Evolutionary conservation across 2,329 filamentous ascomycete species (phyloP).

Genomic region (Fusarium marasasianum): DNA sequence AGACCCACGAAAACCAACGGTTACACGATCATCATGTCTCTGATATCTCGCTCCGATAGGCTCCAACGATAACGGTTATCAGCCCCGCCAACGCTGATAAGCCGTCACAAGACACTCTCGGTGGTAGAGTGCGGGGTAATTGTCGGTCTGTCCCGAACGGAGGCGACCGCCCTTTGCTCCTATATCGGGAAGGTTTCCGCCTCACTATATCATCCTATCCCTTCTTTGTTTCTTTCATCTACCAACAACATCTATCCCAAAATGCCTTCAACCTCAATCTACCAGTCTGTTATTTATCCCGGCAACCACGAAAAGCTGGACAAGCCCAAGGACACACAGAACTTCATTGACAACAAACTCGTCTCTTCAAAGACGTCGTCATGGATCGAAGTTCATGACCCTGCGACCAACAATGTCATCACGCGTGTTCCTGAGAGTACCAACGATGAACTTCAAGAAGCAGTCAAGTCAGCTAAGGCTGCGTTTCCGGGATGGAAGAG

Average conservation of each 20-base stretch:
- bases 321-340: conserved; percentile 66
- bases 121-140: conserved; percentile 25
- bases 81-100: conserved; percentile 15
- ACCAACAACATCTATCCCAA: background rate
- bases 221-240: background rate
- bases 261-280: conserved; percentile 31
- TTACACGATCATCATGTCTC: background rate
- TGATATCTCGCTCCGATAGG: background rate
- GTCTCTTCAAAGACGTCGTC: conserved; percentile 67
- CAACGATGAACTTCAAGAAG: conserved; percentile 72
- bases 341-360: conserved; percentile 80
- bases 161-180: conserved; percentile 20
- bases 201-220: background rate
- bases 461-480: conserved; percentile 74
- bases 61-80: background rate
- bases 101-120: conserved; percentile 16
- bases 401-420: conserved; percentile 81
- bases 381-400: conserved; percentile 79
- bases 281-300: conserved; percentile 33
- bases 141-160: conserved; percentile 28
- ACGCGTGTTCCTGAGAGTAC: conserved; percentile 81
- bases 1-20: background rate
- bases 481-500: conserved; percentile 75
- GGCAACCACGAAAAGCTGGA: conserved; percentile 38
- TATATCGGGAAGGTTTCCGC: conserved; percentile 26